Evolutionary conservation across 768 basidiomycete species (phyloP).

Genomic region (Cystofilobasidium ferigula): DNA sequence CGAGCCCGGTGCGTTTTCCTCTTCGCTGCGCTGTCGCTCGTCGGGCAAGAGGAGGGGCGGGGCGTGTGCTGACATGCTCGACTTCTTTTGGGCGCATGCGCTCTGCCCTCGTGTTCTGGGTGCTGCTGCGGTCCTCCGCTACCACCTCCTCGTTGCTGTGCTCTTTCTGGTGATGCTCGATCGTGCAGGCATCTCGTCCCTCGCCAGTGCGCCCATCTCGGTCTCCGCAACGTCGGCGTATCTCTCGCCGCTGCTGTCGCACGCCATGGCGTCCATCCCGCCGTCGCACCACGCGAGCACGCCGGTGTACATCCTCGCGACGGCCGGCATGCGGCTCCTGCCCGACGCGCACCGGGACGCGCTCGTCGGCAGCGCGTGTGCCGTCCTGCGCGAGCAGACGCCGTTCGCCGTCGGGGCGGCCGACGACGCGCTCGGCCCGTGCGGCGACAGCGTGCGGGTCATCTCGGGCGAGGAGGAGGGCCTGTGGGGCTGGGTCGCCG

Average conservation of each 20-base stretch:
- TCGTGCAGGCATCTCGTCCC: slow-evolving; percentile 71
- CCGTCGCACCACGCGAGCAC: slow-evolving; percentile 74
- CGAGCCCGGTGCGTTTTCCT: slow-evolving; percentile 65
- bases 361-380: slow-evolving; percentile 66
- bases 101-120: no score
- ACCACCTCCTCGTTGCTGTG: neutral
- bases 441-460: slow-evolving; percentile 82
- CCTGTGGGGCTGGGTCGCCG: slow-evolving; percentile 95
- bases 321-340: slow-evolving; percentile 92
- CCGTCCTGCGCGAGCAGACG: slow-evolving; percentile 62
- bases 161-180: neutral
- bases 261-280: slow-evolving; percentile 72
- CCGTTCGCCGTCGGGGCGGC: slow-evolving; percentile 59
- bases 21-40: neutral
- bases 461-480: slow-evolving; percentile 98
- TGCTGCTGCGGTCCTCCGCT: neutral
- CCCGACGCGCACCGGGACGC: slow-evolving; percentile 54
- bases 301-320: slow-evolving; percentile 86
- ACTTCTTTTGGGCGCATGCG: no score
- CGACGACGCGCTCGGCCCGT: slow-evolving; percentile 63
- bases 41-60: neutral
- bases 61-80: neutral
- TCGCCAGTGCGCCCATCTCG: slow-evolving; percentile 39
- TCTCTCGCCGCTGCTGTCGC: slow-evolving; percentile 67
- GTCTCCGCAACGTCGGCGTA: slow-evolving; percentile 62